phyloP scores from a whole-genome alignment of 139 green algal species.

The Coccomyxa sp. region DNA sequence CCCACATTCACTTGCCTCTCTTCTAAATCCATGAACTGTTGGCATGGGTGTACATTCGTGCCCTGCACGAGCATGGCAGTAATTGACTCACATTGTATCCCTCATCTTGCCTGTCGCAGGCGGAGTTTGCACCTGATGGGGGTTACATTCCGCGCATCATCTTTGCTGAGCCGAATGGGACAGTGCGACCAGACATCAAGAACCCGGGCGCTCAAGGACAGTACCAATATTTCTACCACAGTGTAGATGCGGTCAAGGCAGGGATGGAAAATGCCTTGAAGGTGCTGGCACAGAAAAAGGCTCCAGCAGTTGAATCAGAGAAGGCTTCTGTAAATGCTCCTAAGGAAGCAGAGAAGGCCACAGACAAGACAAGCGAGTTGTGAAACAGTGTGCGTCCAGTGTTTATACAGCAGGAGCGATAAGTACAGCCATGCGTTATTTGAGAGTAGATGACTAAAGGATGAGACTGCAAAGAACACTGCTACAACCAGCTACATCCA shows the following conservation, averaged over 20 bases:
- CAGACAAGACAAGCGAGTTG: too few species aligned
- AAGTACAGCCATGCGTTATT: too few species aligned
- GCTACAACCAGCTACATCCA: too few species aligned
- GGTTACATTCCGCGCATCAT: slow-evolving; percentile 13
- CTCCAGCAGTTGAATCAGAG: neutral
- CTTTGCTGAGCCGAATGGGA: slow-evolving; percentile 3
- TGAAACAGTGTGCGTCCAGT: too few species aligned
- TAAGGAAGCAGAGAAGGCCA: too few species aligned
- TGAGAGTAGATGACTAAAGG: too few species aligned
- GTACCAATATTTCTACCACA: slow-evolving; percentile 9
- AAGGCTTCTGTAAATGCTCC: too few species aligned
- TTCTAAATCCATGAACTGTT: neutral
- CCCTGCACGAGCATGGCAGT: neutral
- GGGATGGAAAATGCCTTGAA: neutral
- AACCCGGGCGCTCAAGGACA: neutral
- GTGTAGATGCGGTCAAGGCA: neutral
- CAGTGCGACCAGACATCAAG: slow-evolving; percentile 2
- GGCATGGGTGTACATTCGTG: neutral
- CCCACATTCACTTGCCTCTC: neutral
- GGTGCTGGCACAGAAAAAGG: neutral
- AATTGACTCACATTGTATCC: neutral
- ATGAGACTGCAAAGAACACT: too few species aligned
- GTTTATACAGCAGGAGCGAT: too few species aligned
- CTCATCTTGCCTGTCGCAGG: neutral
- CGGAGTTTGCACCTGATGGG: slow-evolving; percentile 4